phyloP scores from a whole-genome alignment of 1,284 basidiomycete species.

The Rhizoctonia solani region DNA sequence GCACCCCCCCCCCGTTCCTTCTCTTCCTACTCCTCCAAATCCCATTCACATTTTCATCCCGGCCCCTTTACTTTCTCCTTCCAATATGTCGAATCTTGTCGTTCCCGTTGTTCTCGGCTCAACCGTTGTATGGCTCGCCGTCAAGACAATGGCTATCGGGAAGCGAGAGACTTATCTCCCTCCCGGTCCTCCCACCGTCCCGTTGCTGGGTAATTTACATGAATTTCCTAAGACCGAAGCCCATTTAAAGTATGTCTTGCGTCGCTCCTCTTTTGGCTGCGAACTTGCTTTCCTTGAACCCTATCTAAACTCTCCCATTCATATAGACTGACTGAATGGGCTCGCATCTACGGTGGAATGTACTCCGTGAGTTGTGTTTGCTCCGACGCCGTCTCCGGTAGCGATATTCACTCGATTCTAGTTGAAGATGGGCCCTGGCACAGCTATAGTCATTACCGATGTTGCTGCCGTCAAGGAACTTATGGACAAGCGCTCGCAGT shows the following conservation, averaged over 20 bases:
- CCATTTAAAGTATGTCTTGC: slow-evolving; percentile 40
- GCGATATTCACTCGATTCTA: slow-evolving; percentile 21
- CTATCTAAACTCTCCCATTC: not conserved
- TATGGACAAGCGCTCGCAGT: slow-evolving; percentile 42
- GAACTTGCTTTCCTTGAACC: too few relatives aligned
- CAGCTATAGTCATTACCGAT: slow-evolving; percentile 43
- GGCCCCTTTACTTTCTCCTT: not conserved
- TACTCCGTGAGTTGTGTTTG: slow-evolving; percentile 37
- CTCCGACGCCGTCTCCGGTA: not conserved
- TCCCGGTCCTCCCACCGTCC: slow-evolving; percentile 46
- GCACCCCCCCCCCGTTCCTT: too few relatives aligned
- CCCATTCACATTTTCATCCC: slow-evolving; percentile 1
- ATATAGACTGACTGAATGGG: slow-evolving; percentile 43
- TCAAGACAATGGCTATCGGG: slow-evolving; percentile 22
- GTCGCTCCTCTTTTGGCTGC: not conserved
- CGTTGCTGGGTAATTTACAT: slow-evolving; percentile 46
- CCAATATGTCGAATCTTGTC: not conserved
- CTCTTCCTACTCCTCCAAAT: too few relatives aligned
- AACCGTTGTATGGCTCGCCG: slow-evolving; percentile 9
- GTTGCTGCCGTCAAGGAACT: slow-evolving; percentile 44
- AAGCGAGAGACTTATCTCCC: slow-evolving; percentile 43
- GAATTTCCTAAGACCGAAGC: slow-evolving; percentile 43
- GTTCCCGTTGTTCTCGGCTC: slow-evolving; percentile 9
- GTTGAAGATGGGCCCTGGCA: slow-evolving; percentile 43
- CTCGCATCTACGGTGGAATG: slow-evolving; percentile 42